Evolutionary conservation across 2,329 filamentous ascomycete genomes (phyloP), one percentile per base, ranked within the genome.

Genomic region (Alternaria gansuensis): DNA sequence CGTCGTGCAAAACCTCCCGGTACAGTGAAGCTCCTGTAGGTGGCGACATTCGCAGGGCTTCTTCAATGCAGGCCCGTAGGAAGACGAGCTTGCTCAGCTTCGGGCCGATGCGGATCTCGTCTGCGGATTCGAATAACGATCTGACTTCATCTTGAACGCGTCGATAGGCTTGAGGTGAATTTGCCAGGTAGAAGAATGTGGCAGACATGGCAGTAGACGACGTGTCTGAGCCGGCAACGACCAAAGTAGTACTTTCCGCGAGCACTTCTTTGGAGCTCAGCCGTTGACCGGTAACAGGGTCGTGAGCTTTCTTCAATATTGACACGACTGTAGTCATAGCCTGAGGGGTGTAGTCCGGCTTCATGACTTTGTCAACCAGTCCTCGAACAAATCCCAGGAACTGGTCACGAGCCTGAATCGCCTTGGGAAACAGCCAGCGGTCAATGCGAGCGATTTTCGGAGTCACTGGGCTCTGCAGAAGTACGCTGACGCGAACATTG

Each of bases 181-280:
- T 69, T 7, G 71, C 50, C 10, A 80, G 70, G 65, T 81, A 80
- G 67, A 77, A 79, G 55, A 80, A 67, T 7, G 65, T 66, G 21
- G 74, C 68, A 7, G 69, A 46, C 17, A 77, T 51, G 26, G 73
- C 68, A 23, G 74, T 76, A 2, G 72, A 69, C 6, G 75, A 71
- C 1, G 77, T 79, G 51, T 80, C 78, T 9, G 80, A 29, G 13
- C 59, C 59, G 21, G 56, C 56, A 26, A 59, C 50, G 10, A 49
- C 23, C 11, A 82, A 64, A 1, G 77, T 75, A 34, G 76, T 74
- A 39, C 72, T 77, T 57, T 83, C 81, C 40, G 75, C 76, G 64
- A 74, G 75, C 10, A 82, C 60, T 55, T 82, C 80, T 21, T 71
- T 64, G 4, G 13, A 5, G 33, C 31, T 31, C 21, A 46, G 13